Base-by-base conservation (phyloP, 345 rosid species). In the Populus davidiana region DNA sequence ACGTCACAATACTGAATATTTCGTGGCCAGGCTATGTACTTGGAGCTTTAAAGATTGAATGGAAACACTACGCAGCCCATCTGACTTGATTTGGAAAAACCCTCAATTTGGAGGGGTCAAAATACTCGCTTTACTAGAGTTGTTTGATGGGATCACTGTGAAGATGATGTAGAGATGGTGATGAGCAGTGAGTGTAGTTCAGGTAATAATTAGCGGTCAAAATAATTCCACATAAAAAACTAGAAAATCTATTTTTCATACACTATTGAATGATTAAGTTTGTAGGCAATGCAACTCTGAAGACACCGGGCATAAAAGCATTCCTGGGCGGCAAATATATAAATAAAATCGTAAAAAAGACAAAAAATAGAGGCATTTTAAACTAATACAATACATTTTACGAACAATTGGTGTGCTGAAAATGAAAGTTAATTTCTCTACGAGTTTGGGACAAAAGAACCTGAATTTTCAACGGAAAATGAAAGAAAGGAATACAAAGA, bases 351-450 rank as follows among this genome's bases (percentile, higher is more conserved):
- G 36, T 14, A 65, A 65, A 2, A 65, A 6, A 13, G 31, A 65
- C 5, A 13, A 25, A 14, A 25, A 65, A 23, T 59, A 65, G 0
- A 6, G 20, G 36, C 39, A 65, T 52, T 52, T 52, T 18, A 52
- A 52, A 18, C 3, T 59, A 50, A 69, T n/a, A 68, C 38, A 62
- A 67, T 49, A 16, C 80, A 72, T 82, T 76, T 61, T 54, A 75
- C 86, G 81, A 88, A 82, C 82, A 85, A 6, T 43, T 78, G 67
- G 79, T 14, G 71, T n/a, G 78, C 83, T 7, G 23, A 9, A 50
- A 47, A 36, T 20, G 70, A 61, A 11, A 47, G 2, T 6, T 17
- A 11, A 43, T 10, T 61, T 36, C 4, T 4, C 7, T 1, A 0
- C 36, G 5, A 43, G 16, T 23, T 21, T 27, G 25, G 4, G 3